These are phyloP conservation scores for Thelonectria discophora DNA, from an alignment of 2,329 filamentous ascomycete species.

Conservation along the genomic window DNA sequence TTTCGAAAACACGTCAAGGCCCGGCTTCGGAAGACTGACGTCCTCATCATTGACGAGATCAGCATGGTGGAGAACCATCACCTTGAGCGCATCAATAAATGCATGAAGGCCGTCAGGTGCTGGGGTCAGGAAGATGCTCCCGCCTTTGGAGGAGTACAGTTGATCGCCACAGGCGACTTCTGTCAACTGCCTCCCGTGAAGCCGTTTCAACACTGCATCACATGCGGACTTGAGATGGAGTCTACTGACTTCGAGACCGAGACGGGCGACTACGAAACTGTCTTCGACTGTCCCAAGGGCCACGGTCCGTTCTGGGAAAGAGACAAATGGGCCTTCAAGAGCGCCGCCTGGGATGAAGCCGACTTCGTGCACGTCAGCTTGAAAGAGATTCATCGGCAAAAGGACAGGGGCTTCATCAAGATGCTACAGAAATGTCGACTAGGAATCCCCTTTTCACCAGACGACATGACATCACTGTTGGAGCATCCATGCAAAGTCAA, in stretches of 20 bases:
- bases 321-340: conserved; percentile 70
- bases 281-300: conserved; percentile 42
- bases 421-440: conserved; percentile 65
- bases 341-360: conserved; percentile 62
- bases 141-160: conserved; percentile 40
- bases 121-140: background rate
- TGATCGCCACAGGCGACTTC: conserved; percentile 57
- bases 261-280: background rate
- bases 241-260: background rate
- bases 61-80: conserved; percentile 68
- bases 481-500: conserved; percentile 53
- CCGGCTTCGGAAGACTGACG: conserved; percentile 56
- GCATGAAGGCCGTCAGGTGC: conserved; percentile 44
- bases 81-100: conserved; percentile 35
- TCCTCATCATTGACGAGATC: conserved; percentile 72
- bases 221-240: conserved; percentile 26
- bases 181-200: conserved; percentile 68
- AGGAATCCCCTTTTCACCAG: conserved; percentile 49
- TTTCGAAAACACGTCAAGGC: conserved; percentile 32
- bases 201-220: conserved; percentile 53
- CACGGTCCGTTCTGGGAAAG: conserved; percentile 53
- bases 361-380: conserved; percentile 63
- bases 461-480: conserved; percentile 55
- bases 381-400: conserved; percentile 65
- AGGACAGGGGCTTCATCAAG: conserved; percentile 60